Evolutionary conservation across 2,329 filamentous ascomycete genomes (phyloP).

Genomic region (Amesomyces nigricolor): DNA sequence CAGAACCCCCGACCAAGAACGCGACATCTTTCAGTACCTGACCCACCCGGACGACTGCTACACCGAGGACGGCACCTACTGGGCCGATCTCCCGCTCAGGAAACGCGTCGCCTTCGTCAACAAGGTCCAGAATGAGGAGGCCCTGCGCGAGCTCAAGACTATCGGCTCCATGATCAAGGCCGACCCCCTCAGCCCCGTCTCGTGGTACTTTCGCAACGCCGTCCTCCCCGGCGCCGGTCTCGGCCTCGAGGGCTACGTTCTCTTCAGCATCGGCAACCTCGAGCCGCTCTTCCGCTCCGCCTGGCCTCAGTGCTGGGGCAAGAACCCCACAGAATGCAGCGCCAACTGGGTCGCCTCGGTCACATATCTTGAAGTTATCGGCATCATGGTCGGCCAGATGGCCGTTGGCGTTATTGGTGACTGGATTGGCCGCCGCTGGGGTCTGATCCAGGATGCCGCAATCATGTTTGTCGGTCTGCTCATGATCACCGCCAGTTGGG

Average conservation of each 20-base stretch:
- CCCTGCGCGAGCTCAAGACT: constrained; percentile 57
- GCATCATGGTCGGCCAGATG: constrained; percentile 92
- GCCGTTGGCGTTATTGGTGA: constrained; percentile 67
- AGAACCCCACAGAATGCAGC: constrained; percentile 57
- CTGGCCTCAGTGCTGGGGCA: constrained; percentile 75
- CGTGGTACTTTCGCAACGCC: constrained; percentile 84
- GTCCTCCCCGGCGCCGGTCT: constrained; percentile 89
- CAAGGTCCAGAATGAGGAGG: constrained; percentile 65
- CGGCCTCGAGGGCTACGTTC: constrained; percentile 87
- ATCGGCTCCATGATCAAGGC: constrained; percentile 79
- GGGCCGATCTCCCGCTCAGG: constrained; percentile 74
- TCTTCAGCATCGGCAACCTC: constrained; percentile 95
- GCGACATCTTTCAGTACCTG: constrained; percentile 66
- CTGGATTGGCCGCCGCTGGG: constrained; percentile 87
- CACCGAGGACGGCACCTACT: constrained; percentile 77
- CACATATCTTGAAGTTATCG: constrained; percentile 86
- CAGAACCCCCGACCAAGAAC: constrained; percentile 44
- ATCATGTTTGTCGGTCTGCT: constrained; percentile 93
- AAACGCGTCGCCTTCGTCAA: constrained; percentile 71
- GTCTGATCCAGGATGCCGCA: constrained; percentile 87
- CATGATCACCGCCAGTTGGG: constrained; percentile 91
- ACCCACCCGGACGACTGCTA: constrained; percentile 87
- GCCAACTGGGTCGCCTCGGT: constrained; percentile 77
- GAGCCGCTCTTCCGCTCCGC: constrained; percentile 71
- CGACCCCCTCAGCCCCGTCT: constrained; percentile 77